Evolutionary conservation across 805 yeast genomes (phyloP).

Genomic region (Peterozyma xylosa): DNA sequence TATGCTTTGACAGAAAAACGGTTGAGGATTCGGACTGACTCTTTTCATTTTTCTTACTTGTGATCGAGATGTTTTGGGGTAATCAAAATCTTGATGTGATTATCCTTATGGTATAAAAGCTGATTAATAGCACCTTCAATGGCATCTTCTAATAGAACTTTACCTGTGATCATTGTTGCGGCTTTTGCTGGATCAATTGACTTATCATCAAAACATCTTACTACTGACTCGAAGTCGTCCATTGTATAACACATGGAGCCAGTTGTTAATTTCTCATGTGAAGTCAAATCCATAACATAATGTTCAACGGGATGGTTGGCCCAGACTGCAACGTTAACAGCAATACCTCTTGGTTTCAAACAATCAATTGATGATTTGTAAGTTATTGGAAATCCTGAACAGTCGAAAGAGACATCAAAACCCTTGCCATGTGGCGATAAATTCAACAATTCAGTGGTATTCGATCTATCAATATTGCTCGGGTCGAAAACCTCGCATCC

Average conservation of each 20-base stretch:
- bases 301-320: constrained; percentile 40
- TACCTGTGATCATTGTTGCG: constrained; percentile 44
- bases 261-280: constrained; percentile 44
- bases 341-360: constrained; percentile 43
- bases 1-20: too few species aligned
- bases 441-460: constrained; percentile 26
- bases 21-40: too few species aligned
- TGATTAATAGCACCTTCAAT: constrained; percentile 45
- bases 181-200: constrained; percentile 34
- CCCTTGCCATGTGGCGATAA: constrained; percentile 35
- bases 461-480: constrained; percentile 22
- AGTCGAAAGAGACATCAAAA: constrained; percentile 42
- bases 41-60: constrained; percentile 1
- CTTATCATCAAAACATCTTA: constrained; percentile 40
- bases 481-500: constrained; percentile 48
- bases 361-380: constrained; percentile 43
- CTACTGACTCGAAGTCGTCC: constrained; percentile 49
- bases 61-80: constrained; percentile 29
- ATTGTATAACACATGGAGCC: constrained; percentile 59
- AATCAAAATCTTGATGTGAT: constrained; percentile 46
- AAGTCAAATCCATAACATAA: constrained; percentile 50
- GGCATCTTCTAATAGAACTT: constrained; percentile 39
- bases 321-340: constrained; percentile 65
- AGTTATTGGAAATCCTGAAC: constrained; percentile 49
- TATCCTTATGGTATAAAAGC: constrained; percentile 42